Conservation (phyloP, 164 flowering plant genomes). For the Chloranthus sessilifolius region DNA sequence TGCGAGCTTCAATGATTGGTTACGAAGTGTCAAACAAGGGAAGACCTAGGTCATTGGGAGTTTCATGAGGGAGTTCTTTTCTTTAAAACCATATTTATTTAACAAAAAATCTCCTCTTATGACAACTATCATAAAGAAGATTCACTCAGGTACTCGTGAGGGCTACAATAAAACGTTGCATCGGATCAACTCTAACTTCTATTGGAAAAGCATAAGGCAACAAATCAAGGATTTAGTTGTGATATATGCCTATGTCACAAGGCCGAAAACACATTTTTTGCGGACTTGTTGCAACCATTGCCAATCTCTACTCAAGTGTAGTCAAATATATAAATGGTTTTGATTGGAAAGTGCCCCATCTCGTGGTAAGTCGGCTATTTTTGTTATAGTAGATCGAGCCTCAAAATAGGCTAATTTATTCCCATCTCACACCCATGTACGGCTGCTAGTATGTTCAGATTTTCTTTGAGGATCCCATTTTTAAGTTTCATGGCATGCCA, state of each 20-base stretch:
- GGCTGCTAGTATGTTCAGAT: neutral
- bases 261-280: neutral
- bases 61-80: neutral
- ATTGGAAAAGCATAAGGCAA: neutral
- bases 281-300: neutral
- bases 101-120: neutral
- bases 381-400: conserved; percentile 1
- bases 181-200: neutral
- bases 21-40: neutral
- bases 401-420: conserved; percentile 3
- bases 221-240: conserved; percentile 2
- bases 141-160: conserved; percentile 4
- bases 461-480: neutral
- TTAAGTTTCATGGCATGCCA: conserved; percentile 9
- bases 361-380: neutral
- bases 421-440: conserved; percentile 7
- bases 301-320: neutral
- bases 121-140: neutral
- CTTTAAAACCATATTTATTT: neutral
- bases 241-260: neutral
- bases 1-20: neutral
- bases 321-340: neutral
- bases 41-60: conserved; percentile 3
- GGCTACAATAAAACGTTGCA: conserved; percentile 8
- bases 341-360: neutral